Evolutionary conservation across 305 asterid genomes (phyloP).

Genomic region (Fraxinus dipetala): DNA sequence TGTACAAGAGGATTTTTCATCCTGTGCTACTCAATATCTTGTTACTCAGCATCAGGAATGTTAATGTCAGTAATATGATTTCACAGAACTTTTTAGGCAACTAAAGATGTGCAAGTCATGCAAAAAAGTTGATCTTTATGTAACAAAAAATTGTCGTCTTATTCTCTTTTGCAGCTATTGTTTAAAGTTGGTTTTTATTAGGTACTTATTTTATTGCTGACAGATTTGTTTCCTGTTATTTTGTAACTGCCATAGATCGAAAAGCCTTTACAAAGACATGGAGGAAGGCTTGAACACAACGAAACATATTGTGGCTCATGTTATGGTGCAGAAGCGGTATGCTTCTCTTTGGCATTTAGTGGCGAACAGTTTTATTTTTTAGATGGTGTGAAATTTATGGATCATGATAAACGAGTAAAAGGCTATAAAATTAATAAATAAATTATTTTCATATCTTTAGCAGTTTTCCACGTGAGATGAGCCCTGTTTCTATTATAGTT

Average conservation of each 20-base stretch:
- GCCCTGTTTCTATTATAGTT: not conserved
- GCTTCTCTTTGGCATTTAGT: constrained; percentile 21
- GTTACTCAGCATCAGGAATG: constrained; percentile 14
- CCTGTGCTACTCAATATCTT: constrained; percentile 22
- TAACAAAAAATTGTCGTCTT: not conserved
- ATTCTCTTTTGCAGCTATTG: constrained; percentile 4
- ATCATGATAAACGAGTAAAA: not conserved
- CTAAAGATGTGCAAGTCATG: not conserved
- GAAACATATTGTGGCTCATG: constrained; percentile 98
- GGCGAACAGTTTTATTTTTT: not conserved
- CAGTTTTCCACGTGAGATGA: not conserved
- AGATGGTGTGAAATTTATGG: not conserved
- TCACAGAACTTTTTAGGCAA: not conserved
- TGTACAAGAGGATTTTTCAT: constrained; percentile 6
- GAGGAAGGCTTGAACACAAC: constrained; percentile 93
- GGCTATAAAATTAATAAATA: not conserved
- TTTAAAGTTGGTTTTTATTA: not conserved
- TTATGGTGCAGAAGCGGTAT: constrained; percentile 90
- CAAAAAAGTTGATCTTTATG: not conserved
- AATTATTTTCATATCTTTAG: not conserved
- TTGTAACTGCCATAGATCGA: constrained; percentile 53
- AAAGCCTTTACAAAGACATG: constrained; percentile 83
- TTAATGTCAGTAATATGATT: constrained; percentile 3
- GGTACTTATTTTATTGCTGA: constrained; percentile 19
- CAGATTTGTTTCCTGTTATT: constrained; percentile 11